Evolutionary conservation across 1,284 basidiomycete genomes (phyloP), one percentile per base, ranked within the genome.

Genomic region (Fomitopsis schrenkii): DNA sequence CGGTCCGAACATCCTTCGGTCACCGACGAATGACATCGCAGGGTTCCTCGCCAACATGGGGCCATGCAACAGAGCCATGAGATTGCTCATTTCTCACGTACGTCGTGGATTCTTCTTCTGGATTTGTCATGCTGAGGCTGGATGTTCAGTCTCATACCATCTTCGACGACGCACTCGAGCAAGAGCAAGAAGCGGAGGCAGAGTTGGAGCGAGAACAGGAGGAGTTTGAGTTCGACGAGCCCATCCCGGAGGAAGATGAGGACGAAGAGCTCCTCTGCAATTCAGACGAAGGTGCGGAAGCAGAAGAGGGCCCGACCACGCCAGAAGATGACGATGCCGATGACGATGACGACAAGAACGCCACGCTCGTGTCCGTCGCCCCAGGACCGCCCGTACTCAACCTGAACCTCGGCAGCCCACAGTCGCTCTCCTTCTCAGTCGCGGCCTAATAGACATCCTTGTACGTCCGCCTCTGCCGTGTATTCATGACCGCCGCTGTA

Each of bases 31-130:
- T 65, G 87, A 91, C 67, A 87, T 91, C 72, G 83, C 81, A 10
- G 79, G 88, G 71, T 87, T 90, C 67, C 80, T 94, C 67, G 81
- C 85, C 61, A 91, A 93, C 67, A 91, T 93, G 87, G 87, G 84
- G 15, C 78, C 86, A 59, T 86, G 87, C 3, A 85, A 90, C 64
- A 87, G 86, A 61, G 81, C 93, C 6, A 87, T 91, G 65, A 91
- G 91, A 74, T 83, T 87, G 3, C 80, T 93, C 53, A 90, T 93
- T 61, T 85, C 87, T 33, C 90, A 93, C 69, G 90, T 92, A 70
- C 63, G 87, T 78, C 2, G 36, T 33, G 30, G 30, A 33, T 33
- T 33, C 36, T 10, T n/a, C 17, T 3, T 19, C 28, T 5, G 40
- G 30, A 17, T 35, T 42, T 40, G 8, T 58, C 15, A 22, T n/a